Evolutionary conservation across 352 stramenopile genomes (phyloP).

Genomic region (Globisporangium spiculum): DNA sequence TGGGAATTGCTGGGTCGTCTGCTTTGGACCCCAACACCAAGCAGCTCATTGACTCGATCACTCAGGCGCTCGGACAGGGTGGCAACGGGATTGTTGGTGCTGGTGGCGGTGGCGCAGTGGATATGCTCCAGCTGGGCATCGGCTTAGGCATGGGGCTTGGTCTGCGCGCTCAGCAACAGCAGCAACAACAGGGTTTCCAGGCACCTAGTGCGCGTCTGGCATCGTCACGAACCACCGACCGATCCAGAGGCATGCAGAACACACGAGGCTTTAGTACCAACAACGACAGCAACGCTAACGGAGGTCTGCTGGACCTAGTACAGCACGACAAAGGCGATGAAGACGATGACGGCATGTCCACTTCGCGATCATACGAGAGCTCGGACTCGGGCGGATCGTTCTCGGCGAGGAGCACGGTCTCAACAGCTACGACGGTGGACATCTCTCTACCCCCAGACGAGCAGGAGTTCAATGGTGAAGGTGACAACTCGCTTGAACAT

Average conservation of each 20-base stretch:
- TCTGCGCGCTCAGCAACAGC: slow-evolving; percentile 53
- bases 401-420: slow-evolving; percentile 32
- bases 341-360: slow-evolving; percentile 23
- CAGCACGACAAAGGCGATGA: slow-evolving; percentile 24
- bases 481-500: background rate
- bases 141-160: slow-evolving; percentile 89
- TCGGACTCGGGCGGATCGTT: slow-evolving; percentile 25
- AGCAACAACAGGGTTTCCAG: background rate
- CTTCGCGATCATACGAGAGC: slow-evolving; percentile 29
- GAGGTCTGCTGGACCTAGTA: slow-evolving; percentile 2
- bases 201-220: background rate
- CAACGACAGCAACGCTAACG: background rate
- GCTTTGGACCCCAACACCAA: slow-evolving; percentile 51
- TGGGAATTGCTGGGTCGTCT: background rate
- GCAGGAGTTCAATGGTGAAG: slow-evolving; percentile 27
- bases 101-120: slow-evolving; percentile 26
- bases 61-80: slow-evolving; percentile 53
- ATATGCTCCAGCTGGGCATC: slow-evolving; percentile 81
- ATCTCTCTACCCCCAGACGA: slow-evolving; percentile 59
- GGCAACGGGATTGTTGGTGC: slow-evolving; percentile 11
- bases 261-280: background rate
- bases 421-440: slow-evolving; percentile 39
- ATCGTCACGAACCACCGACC: slow-evolving; percentile 8
- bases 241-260: slow-evolving; percentile 2
- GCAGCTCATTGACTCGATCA: slow-evolving; percentile 74